phyloP scores from a whole-genome alignment of 306 rosid genomes.

The Mimosa pudica region DNA sequence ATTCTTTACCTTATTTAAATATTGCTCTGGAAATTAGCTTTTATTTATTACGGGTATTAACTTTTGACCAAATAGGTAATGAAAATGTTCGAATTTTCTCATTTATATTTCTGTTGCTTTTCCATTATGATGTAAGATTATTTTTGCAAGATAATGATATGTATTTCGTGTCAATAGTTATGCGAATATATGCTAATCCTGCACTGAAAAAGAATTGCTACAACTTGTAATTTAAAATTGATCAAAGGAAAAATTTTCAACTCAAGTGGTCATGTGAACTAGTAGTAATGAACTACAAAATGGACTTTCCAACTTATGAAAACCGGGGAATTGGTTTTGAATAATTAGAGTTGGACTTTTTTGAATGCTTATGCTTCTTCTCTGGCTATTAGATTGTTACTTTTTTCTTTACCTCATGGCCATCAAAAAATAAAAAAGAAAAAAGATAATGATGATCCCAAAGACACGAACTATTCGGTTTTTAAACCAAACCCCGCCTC shows the following conservation, averaged over 20 bases:
- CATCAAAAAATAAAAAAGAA: too few species aligned
- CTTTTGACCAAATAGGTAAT: background rate
- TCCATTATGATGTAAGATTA: background rate
- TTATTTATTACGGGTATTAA: background rate
- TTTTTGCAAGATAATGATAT: background rate
- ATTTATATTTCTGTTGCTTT: background rate
- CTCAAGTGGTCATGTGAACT: background rate
- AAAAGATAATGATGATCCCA: too few species aligned
- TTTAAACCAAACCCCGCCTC: background rate
- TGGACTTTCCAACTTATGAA: background rate
- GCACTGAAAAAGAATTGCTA: background rate
- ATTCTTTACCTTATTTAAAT: background rate
- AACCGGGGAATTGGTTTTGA: background rate
- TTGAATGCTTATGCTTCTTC: background rate
- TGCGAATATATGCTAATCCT: background rate
- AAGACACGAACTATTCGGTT: background rate
- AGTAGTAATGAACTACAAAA: background rate
- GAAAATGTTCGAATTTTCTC: background rate
- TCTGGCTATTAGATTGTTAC: background rate
- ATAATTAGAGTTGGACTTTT: constrained; percentile 3
- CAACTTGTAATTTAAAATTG: background rate
- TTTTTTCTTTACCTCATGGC: background rate
- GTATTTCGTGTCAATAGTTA: background rate
- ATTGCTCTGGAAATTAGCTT: background rate
- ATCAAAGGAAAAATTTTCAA: background rate